Conservation (phyloP, 495 filamentous ascomycete species). For the Usnea hakonensis region DNA sequence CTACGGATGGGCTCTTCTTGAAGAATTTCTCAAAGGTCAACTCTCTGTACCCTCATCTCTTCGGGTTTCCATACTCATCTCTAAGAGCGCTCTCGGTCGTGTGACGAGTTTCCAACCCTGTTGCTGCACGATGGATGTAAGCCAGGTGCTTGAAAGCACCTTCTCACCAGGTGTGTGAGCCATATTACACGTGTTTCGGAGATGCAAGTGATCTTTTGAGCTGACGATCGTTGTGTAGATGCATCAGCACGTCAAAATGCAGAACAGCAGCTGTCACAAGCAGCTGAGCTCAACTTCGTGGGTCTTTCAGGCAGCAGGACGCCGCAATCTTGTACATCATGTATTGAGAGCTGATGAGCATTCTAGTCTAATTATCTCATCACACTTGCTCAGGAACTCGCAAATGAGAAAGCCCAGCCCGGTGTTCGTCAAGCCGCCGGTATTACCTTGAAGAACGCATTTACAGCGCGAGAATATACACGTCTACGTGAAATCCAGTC, state of each 20-base stretch:
- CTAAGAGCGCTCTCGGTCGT: constrained; percentile 2
- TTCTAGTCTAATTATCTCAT: constrained; percentile 77
- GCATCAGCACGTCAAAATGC: constrained; percentile 78
- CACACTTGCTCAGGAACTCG: constrained; percentile 84
- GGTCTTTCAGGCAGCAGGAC: constrained; percentile 33
- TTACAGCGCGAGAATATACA: constrained; percentile 80
- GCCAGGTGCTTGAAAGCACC: constrained; percentile 83
- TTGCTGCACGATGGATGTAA: constrained; percentile 63
- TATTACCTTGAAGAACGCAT: constrained; percentile 95
- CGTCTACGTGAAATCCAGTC: constrained; percentile 79
- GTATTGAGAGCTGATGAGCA: constrained; percentile 16
- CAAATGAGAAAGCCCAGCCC: constrained; percentile 75
- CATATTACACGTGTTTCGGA: constrained; percentile 4
- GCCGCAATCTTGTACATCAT: neutral
- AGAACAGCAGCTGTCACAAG: constrained; percentile 87
- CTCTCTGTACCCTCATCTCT: neutral
- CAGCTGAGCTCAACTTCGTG: constrained; percentile 92
- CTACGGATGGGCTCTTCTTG: neutral
- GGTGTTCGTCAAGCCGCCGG: constrained; percentile 87
- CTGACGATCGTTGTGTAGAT: constrained; percentile 51
- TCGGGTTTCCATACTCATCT: neutral
- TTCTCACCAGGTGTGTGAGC: constrained; percentile 69
- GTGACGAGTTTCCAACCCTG: constrained; percentile 6
- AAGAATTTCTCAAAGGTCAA: neutral
- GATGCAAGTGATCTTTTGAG: constrained; percentile 21